phyloP scores from a whole-genome alignment of 140 eudicot genomes.

The Stevia rebaudiana region DNA sequence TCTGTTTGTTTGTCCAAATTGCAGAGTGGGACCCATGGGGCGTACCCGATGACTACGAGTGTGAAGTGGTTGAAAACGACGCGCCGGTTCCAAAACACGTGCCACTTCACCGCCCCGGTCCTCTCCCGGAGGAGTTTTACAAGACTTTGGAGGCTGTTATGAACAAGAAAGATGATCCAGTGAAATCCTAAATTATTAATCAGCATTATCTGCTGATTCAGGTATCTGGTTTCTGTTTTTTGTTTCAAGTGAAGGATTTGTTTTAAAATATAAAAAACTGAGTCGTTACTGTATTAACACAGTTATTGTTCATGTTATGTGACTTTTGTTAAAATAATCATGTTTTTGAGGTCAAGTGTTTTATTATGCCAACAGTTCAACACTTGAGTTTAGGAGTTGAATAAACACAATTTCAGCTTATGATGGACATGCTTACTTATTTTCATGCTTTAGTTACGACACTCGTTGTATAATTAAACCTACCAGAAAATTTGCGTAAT shows the following conservation, averaged over 20 bases:
- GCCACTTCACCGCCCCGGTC: constrained; percentile 96
- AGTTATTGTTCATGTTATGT: constrained; percentile 18
- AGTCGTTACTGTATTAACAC: background rate
- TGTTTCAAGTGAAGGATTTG: background rate
- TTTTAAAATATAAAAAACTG: constrained; percentile 15
- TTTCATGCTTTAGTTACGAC: too few relatives aligned
- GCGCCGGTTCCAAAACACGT: constrained; percentile 94
- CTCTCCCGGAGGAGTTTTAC: constrained; percentile 87
- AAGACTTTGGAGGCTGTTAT: constrained; percentile 63
- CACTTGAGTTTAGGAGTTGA: constrained; percentile 13
- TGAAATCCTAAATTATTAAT: constrained; percentile 28
- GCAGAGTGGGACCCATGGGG: constrained; percentile 63
- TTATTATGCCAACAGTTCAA: constrained; percentile 11
- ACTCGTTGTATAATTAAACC: too few relatives aligned
- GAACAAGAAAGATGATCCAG: constrained; percentile 45
- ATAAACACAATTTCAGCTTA: constrained; percentile 21
- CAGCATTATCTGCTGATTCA: constrained; percentile 13
- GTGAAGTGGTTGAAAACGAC: constrained; percentile 85
- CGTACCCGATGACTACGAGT: constrained; percentile 88
- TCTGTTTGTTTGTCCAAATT: background rate
- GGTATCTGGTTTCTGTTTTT: constrained; percentile 6
- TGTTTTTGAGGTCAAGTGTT: constrained; percentile 17
- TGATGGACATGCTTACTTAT: background rate
- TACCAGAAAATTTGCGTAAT: too few relatives aligned
- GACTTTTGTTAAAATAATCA: constrained; percentile 8